A percentile compares a stretch with the other conserved stretches of the same genome.
Evolutionary conservation across 768 basidiomycete genomes (phyloP).

Genomic region (Pleurotus citrinopileatus): DNA sequence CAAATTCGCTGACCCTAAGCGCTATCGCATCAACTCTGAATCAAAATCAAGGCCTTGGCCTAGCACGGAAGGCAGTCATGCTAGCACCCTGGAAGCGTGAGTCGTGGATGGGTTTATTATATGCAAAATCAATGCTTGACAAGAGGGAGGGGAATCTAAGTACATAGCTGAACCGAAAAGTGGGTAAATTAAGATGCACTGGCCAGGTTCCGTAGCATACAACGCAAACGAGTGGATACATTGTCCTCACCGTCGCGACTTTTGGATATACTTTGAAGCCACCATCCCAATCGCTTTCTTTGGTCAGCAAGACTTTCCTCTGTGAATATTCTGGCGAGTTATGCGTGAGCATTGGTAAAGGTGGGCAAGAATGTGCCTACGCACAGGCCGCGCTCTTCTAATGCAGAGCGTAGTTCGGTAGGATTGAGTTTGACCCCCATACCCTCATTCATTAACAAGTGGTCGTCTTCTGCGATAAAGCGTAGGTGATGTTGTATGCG

Average conservation of each 20-base stretch:
- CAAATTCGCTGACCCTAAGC: constrained; percentile 44
- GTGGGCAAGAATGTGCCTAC: constrained; percentile 23
- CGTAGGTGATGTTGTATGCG: constrained; percentile 39
- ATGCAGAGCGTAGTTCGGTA: constrained; percentile 59
- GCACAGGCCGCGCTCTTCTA: constrained; percentile 78
- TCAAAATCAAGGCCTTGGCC: constrained; percentile 23
- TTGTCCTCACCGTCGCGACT: constrained; percentile 7
- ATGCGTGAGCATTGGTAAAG: neutral
- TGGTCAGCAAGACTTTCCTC: constrained; percentile 39
- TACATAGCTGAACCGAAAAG: too few relatives aligned
- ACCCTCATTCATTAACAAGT: constrained; percentile 50
- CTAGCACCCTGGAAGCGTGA: constrained; percentile 49
- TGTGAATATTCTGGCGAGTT: constrained; percentile 30
- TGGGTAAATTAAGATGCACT: constrained; percentile 10
- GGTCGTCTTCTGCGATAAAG: constrained; percentile 62
- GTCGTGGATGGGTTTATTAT: constrained; percentile 63
- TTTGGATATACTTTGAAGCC: constrained; percentile 37
- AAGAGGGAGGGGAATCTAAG: neutral
- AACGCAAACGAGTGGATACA: constrained; percentile 16
- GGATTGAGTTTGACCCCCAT: constrained; percentile 41
- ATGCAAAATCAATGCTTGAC: constrained; percentile 33
- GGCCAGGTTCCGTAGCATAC: constrained; percentile 15
- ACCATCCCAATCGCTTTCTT: constrained; percentile 55
- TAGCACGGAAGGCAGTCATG: constrained; percentile 64
- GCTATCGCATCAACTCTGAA: constrained; percentile 37